A percentile compares a stretch with the other conserved stretches of the same genome.
Conservation (phyloP, 1,284 basidiomycete genomes). For the Apiotrichum montevideense region DNA sequence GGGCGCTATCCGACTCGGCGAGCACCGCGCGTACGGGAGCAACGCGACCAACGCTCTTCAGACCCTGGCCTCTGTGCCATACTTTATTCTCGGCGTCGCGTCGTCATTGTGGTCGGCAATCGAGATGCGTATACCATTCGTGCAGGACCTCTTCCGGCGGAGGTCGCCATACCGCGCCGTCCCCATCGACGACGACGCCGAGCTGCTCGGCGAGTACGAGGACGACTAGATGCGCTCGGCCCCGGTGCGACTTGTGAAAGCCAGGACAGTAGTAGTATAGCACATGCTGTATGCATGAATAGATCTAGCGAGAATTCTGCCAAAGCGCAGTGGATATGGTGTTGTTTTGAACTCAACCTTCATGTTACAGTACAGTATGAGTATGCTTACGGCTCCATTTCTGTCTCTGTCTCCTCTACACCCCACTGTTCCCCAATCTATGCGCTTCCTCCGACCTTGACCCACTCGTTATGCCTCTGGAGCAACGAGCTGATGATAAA, state of each 20-base stretch:
- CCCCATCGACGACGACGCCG: conserved; percentile 75
- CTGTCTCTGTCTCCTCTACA: no score
- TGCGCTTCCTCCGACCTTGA: conserved; percentile 18
- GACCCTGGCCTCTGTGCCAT: conserved; percentile 75
- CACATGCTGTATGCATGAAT: conserved; percentile 1
- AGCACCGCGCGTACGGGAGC: conserved; percentile 47
- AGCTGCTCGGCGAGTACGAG: conserved; percentile 34
- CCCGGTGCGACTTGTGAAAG: no score
- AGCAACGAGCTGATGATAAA: conserved; percentile 76
- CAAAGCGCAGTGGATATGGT: not conserved
- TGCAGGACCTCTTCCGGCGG: conserved; percentile 44
- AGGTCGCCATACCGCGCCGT: conserved; percentile 71
- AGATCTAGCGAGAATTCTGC: not conserved
- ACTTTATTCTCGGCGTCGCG: conserved; percentile 71
- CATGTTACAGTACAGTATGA: no score
- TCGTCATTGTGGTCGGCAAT: conserved; percentile 57
- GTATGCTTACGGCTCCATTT: no score
- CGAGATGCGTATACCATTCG: conserved; percentile 50
- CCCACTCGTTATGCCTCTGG: conserved; percentile 67
- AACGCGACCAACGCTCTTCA: conserved; percentile 54
- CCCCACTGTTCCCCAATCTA: no score
- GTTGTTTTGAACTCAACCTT: not conserved
- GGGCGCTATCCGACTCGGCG: conserved; percentile 62
- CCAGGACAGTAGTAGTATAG: not conserved
- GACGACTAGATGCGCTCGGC: conserved; percentile 9